Base-by-base conservation (phyloP, 805 yeast genomes). In the Torulaspora indica region DNA sequence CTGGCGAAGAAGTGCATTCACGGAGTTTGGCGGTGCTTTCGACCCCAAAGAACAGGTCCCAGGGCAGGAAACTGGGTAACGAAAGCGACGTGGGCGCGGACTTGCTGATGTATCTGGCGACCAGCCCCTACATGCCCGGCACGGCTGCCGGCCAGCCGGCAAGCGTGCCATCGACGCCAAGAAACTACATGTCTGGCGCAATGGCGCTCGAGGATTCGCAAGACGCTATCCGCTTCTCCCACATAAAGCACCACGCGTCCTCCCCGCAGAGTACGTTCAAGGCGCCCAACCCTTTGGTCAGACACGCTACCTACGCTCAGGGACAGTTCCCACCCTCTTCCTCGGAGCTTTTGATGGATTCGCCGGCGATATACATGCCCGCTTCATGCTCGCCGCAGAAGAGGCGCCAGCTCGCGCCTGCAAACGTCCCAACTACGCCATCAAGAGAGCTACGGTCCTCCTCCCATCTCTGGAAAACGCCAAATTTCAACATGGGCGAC, bases 401-500 rank as follows among this genome's bases (percentile, higher is more conserved):
- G 35, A 53, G 50, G 24, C 50, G 43, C 27, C 39, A 32, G n/a
- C 20, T 38, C 34, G 35, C 24, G 24, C 40, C 44, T 18, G 13
- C 45, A 9, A 17, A 30, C 27, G 45, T 52, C 12, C 64, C 66
- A 13, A 57, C 58, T 3, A 61, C 66, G 2, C 66, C 66, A 5
- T 61, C 66, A 6, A 43, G 64, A 17, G 63, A 57, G 27, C 38
- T 56, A 27, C 48, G 52, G 20, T 31, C 34, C 12, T 31, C 51
- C 8, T 38, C 47, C 12, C 43, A 49, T 30, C 40, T 61, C 8
- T 42, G 60, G 17, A 58, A 55, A 45, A 61, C 65, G 12, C 64
- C 65, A 5, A 63, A 61, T 38, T 64, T 64, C 39, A 61, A 60
- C 49, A 63, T 64, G 66, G 67, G 67, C 5, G 67, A 64, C 40